A percentile compares a stretch with the other conserved stretches of the same genome.
These are phyloP conservation scores for Gossypium mustelinum DNA, from an alignment of 345 rosid species.

Conservation along the genomic window DNA sequence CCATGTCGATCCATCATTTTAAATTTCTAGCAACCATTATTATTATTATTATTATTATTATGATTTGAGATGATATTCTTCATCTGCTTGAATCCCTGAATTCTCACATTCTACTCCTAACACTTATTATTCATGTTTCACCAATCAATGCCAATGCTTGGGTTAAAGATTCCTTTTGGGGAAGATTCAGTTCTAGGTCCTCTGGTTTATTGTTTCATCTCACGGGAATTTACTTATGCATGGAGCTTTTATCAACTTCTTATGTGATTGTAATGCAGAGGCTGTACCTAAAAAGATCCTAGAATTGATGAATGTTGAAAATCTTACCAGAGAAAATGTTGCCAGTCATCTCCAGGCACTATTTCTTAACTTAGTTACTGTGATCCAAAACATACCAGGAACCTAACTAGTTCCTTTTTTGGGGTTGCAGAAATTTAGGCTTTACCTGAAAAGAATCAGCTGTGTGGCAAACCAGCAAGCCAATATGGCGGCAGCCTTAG, in stretches of 20 bases:
- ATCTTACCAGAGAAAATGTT: slow-evolving; percentile 85
- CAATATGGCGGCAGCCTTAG: slow-evolving; percentile 48
- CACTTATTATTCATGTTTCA: slow-evolving; percentile 7
- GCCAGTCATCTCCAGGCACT: slow-evolving; percentile 94
- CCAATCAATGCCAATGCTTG: slow-evolving; percentile 32
- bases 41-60: not conserved
- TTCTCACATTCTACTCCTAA: not conserved
- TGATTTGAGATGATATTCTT: not conserved
- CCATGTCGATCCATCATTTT: not conserved
- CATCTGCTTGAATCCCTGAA: not conserved
- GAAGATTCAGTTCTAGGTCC: slow-evolving; percentile 24
- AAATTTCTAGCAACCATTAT: not conserved
- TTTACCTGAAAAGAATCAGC: slow-evolving; percentile 67
- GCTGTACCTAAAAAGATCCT: slow-evolving; percentile 97
- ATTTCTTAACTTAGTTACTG: slow-evolving; percentile 5
- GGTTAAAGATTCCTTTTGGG: slow-evolving; percentile 58
- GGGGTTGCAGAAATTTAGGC: slow-evolving; percentile 70
- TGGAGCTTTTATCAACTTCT: not conserved
- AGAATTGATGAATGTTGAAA: slow-evolving; percentile 85
- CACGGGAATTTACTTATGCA: not conserved
- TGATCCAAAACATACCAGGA: not conserved
- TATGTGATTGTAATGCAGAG: slow-evolving; percentile 43
- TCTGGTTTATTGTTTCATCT: not conserved
- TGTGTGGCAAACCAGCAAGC: slow-evolving; percentile 44
- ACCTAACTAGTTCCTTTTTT: slow-evolving; percentile 8